phyloP scores from a whole-genome alignment of 768 basidiomycete genomes.

The Lyophyllum decastes region DNA sequence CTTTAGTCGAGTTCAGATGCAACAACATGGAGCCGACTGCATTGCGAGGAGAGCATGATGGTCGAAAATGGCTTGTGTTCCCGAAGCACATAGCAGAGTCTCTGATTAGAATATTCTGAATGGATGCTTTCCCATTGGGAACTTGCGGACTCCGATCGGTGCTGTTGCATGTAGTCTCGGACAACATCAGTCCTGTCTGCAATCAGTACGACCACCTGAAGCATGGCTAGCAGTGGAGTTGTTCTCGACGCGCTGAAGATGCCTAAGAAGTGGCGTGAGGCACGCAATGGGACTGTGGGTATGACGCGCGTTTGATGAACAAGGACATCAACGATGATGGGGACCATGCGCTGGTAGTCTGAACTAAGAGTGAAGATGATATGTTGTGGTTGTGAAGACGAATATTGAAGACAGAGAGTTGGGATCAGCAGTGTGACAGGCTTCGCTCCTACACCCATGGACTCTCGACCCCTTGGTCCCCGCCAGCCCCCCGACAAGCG shows the following conservation, averaged over 20 bases:
- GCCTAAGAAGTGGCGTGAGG: background rate
- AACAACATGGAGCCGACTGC: too few species aligned
- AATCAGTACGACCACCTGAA: too few species aligned
- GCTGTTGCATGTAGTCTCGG: too few species aligned
- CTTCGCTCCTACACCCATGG: constrained; percentile 34
- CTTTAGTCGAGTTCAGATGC: too few species aligned
- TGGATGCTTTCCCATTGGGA: too few species aligned
- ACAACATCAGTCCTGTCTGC: too few species aligned
- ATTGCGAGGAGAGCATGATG: too few species aligned
- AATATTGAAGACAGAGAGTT: background rate
- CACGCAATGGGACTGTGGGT: background rate
- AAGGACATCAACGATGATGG: background rate
- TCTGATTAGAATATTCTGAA: too few species aligned
- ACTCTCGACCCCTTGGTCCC: constrained; percentile 53
- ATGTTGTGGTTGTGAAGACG: too few species aligned
- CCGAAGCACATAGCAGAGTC: too few species aligned
- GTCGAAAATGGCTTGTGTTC: too few species aligned
- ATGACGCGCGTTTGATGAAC: background rate
- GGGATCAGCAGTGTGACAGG: constrained; percentile 13
- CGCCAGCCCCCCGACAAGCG: constrained; percentile 70
- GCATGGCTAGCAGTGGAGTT: background rate
- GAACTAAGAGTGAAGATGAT: background rate
- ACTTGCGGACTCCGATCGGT: too few species aligned
- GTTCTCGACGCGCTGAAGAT: background rate
- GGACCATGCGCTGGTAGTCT: background rate